Evolutionary conservation across 768 basidiomycete species (phyloP).

Genomic region (Sarcomyxa edulis): DNA sequence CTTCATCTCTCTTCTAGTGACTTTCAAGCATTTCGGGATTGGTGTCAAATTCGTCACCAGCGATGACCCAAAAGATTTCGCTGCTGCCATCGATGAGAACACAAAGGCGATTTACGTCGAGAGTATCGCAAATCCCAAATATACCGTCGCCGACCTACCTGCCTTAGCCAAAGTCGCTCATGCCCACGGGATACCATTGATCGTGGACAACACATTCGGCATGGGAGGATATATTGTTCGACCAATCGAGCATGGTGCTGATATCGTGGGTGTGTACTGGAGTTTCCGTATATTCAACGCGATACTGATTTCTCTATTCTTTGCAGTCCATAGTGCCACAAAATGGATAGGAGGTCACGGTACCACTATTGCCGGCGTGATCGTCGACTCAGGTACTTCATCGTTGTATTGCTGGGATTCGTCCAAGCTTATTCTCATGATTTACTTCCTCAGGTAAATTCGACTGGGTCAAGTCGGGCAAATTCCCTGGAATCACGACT

Average conservation of each 20-base stretch:
- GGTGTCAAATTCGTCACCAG: conserved; percentile 57
- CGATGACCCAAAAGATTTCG: conserved; percentile 51
- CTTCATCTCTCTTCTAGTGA: conserved; percentile 30
- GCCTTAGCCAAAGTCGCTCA: conserved; percentile 74
- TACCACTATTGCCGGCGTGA: conserved; percentile 71
- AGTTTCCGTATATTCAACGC: neutral
- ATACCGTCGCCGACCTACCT: conserved; percentile 59
- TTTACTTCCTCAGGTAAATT: conserved; percentile 49
- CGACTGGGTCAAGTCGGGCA: conserved; percentile 63
- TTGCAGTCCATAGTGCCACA: conserved; percentile 65
- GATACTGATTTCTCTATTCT: neutral
- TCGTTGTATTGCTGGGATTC: neutral
- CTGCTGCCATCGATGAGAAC: conserved; percentile 65
- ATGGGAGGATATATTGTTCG: conserved; percentile 66
- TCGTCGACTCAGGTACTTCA: conserved; percentile 59
- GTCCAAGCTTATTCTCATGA: neutral
- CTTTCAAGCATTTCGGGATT: conserved; percentile 66
- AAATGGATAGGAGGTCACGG: conserved; percentile 87
- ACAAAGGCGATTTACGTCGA: conserved; percentile 78
- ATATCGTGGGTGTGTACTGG: conserved; percentile 57
- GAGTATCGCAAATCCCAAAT: conserved; percentile 77
- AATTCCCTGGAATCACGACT: conserved; percentile 70
- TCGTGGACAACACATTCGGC: conserved; percentile 80
- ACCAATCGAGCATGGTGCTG: conserved; percentile 72
- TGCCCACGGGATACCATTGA: conserved; percentile 63